Base-by-base conservation (phyloP, 1,139 yeast species). In the Geotrichum restrictum region DNA sequence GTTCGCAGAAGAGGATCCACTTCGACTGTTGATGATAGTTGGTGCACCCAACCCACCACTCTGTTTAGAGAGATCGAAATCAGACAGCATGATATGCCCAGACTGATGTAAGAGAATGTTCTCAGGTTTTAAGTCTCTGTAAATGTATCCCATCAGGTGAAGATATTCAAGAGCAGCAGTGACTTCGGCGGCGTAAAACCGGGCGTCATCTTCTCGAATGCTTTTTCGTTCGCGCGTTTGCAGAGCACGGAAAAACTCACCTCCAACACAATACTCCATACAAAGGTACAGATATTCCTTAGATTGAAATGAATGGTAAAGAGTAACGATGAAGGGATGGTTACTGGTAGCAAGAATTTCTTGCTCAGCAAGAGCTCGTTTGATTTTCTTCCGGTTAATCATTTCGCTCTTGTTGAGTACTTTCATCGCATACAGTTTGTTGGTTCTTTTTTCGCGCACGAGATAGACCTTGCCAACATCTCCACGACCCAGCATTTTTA, bases 231-330 rank as follows among this genome's bases (percentile, higher is more conserved):
- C 86, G 57, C 97, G 77, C 0, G 97, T 89, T 70, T 94, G 98
- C 51, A 94, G 72, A 0, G 98, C 98, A 56, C 98, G 75, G 74
- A 94, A 94, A 66, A 94, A 94, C 70, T 94, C 99, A 46, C 99
- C 98, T 19, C 99, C 99, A 94, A 93, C 89, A 67, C 98, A 94
- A 64, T 93, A 94, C 69, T 94, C 99, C 96, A 94, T 91, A 67
- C 98, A 94, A 49, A 94, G 78, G 64, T 91, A 94, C n/a, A 94
- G 72, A 65, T 86, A 83, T 60, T 91, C 97, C 53, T 88, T 94
- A 11, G 95, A 85, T 69, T 94, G 98, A 73, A 94, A 94, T 0
- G 97, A 89, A 69, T 94, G 98, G 66, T 94, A 91, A 44, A 94
- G 75, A 0, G 98, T 89, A 42, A 94, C 98, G 63, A 94, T 93